Evolutionary conservation across 805 yeast species (phyloP).

Genomic region (Pichia cephalocereana): DNA sequence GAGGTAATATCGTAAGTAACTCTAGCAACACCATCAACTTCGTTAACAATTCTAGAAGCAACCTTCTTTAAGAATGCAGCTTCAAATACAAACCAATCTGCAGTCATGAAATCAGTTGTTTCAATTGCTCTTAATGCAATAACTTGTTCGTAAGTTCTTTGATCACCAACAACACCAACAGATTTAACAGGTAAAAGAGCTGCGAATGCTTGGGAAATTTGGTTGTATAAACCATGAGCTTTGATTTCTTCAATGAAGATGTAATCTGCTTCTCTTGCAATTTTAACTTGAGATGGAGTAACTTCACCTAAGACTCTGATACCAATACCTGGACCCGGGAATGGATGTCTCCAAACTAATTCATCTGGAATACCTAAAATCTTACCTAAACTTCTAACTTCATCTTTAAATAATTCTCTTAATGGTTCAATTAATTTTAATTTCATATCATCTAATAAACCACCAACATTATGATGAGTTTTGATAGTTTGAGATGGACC

Average conservation of each 20-base stretch:
- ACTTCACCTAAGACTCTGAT: slow-evolving; percentile 97
- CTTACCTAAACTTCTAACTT: slow-evolving; percentile 94
- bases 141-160: slow-evolving; percentile 98
- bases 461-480: slow-evolving; percentile 99
- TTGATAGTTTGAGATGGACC: slow-evolving; percentile 99
- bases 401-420: slow-evolving; percentile 97
- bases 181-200: slow-evolving; percentile 94
- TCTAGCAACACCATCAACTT: slow-evolving; percentile 98
- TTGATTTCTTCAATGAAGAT: slow-evolving; percentile 95
- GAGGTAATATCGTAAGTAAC: slow-evolving; percentile 98
- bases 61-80: slow-evolving; percentile 86
- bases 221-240: slow-evolving; percentile 82
- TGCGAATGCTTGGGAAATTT: slow-evolving; percentile 97
- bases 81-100: slow-evolving; percentile 96
- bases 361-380: slow-evolving; percentile 92
- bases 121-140: slow-evolving; percentile 98
- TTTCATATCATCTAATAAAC: slow-evolving; percentile 95
- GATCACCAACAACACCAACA: slow-evolving; percentile 99
- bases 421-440: slow-evolving; percentile 96
- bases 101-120: slow-evolving; percentile 98
- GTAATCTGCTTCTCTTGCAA: slow-evolving; percentile 95
- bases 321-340: slow-evolving; percentile 99
- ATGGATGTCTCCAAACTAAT: slow-evolving; percentile 99
- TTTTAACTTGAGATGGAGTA: slow-evolving; percentile 83
- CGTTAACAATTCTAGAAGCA: slow-evolving; percentile 94